Evolutionary conservation across 2,329 filamentous ascomycete genomes (phyloP), one percentile per base, ranked within the genome.

Genomic region (Venturia pyrina): DNA sequence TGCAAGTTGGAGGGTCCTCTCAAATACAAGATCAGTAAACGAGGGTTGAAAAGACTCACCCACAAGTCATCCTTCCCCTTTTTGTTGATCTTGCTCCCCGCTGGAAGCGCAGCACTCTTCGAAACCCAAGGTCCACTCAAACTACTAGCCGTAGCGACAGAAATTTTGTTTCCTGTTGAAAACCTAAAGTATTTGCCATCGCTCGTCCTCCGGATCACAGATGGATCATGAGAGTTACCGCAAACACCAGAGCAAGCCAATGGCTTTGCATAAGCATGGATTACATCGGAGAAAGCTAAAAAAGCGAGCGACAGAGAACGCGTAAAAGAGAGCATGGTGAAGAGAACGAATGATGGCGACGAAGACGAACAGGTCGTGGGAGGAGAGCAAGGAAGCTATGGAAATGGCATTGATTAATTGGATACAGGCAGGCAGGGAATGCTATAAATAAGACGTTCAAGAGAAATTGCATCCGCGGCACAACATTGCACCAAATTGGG

Each of bases 141-240:
- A 3, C 74, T 72, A 0, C 78, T 75, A 1, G 82, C 77, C n/a
- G 76, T 80, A 61, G 80, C 78, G 59, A 83, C 78, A 1, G 79
- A 76, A 41, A 85, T 80, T 63, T 78, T 76, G 32, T 78, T 78
- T 28, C 80, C 80, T 0, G 82, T 84, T 0, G 80, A 81, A 70
- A 84, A 84, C 11, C 81, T 79, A 70, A 79, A 84, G 71, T 84
- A 84, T 0, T 69, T 79, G 19, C 80, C 78, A 69, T 84, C 81
- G 1, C 75, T 72, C 37, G 73, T 71, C 67, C 80, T 78, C 6
- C 75, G 76, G 68, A 83, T 80, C 48, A 83, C 68, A 1, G 77
- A 72, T 0, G 82, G 82, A 67, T 84, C 82, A 67, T 83, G 81
- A 7, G 77, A 74, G 65, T 80, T 79, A 61, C 66, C 74, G 71